Evolutionary conservation across 257 asterid genomes (phyloP).

Genomic region (Ballota nigra): DNA sequence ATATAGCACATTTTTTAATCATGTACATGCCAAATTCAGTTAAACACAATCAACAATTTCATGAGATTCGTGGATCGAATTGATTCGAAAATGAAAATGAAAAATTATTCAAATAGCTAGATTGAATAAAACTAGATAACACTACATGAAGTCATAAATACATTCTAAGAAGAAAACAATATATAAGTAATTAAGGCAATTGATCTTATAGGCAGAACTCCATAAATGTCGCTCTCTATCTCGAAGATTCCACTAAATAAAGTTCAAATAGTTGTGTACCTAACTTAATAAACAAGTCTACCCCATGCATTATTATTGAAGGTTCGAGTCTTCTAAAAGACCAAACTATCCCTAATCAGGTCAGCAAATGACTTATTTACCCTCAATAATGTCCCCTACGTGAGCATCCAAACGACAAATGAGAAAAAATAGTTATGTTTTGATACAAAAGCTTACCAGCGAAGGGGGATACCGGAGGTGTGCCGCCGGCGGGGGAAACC

Average conservation of each 20-base stretch:
- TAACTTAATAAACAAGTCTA: slow-evolving; percentile 20
- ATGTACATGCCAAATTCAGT: too few relatives aligned
- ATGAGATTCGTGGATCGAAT: not conserved
- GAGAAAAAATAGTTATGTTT: not conserved
- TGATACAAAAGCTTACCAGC: slow-evolving; percentile 51
- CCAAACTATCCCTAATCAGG: slow-evolving; percentile 18
- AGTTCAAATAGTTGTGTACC: slow-evolving; percentile 14
- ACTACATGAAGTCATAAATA: too few relatives aligned
- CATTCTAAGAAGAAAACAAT: not conserved
- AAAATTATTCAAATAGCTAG: not conserved
- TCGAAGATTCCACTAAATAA: slow-evolving; percentile 19
- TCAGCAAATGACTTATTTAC: not conserved
- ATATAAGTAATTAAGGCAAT: not conserved
- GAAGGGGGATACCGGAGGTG: slow-evolving; percentile 94
- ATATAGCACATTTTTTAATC: too few relatives aligned
- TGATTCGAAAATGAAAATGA: not conserved
- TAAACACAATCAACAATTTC: too few relatives aligned
- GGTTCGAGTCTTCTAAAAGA: not conserved
- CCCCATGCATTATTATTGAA: slow-evolving; percentile 20
- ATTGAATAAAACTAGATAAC: too few relatives aligned
- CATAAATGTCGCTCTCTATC: slow-evolving; percentile 32
- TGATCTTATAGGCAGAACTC: not conserved
- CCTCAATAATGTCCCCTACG: not conserved
- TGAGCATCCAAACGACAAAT: not conserved
- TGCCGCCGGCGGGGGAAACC: slow-evolving; percentile 71